Percentiles rank a stretch among this genome's conserved stretches.
phyloP scores from a whole-genome alignment of 108 stramenopile genomes.

The Nitzschia palea region DNA sequence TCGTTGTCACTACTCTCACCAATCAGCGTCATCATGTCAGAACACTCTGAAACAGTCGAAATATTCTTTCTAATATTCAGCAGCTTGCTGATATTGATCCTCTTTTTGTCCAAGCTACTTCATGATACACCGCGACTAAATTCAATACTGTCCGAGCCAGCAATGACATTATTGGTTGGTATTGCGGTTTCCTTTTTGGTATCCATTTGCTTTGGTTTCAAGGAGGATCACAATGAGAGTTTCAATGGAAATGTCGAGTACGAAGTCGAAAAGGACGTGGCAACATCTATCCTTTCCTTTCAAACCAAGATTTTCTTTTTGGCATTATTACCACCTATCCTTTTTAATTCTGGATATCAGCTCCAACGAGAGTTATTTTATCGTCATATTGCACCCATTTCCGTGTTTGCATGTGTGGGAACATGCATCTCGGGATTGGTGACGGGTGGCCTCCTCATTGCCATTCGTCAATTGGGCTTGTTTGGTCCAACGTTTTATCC shows the following conservation, averaged over 20 bases:
- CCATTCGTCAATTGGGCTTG: conserved; percentile 28
- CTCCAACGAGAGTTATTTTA: conserved; percentile 62
- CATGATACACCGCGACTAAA: conserved; percentile 38
- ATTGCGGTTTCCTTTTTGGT: conserved; percentile 40
- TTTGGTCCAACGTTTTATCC: conserved; percentile 59
- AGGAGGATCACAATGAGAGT: conserved; percentile 1
- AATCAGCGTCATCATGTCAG: background rate
- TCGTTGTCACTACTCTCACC: too few relatives aligned
- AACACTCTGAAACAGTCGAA: background rate
- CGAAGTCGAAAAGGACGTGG: conserved; percentile 14
- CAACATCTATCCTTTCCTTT: conserved; percentile 49
- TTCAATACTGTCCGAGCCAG: conserved; percentile 56
- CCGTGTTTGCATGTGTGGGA: conserved; percentile 62
- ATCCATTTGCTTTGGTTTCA: background rate
- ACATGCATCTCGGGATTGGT: conserved; percentile 60
- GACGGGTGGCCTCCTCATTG: conserved; percentile 43
- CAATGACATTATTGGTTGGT: conserved; percentile 58
- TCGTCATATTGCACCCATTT: conserved; percentile 62
- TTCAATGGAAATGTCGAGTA: conserved; percentile 2
- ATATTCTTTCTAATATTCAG: conserved; percentile 54
- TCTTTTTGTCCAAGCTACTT: conserved; percentile 42
- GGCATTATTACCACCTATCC: conserved; percentile 78
- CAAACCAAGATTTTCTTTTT: conserved; percentile 71
- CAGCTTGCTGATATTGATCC: conserved; percentile 32
- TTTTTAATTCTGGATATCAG: conserved; percentile 83